These are phyloP conservation scores for Torulaspora globosa DNA, from an alignment of 1,139 yeast genomes.

Conservation along the genomic window DNA sequence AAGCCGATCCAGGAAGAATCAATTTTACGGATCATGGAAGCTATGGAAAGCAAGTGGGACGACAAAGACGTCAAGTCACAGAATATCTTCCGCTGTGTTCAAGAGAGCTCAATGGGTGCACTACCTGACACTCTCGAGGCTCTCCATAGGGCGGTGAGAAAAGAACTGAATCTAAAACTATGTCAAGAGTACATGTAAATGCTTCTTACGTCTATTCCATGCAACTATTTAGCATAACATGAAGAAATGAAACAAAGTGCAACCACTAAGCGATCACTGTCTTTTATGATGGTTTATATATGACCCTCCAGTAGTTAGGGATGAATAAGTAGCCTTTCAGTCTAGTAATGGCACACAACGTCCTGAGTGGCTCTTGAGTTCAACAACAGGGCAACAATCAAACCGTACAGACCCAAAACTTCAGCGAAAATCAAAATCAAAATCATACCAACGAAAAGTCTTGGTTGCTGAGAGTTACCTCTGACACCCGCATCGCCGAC, in stretches of 20 bases:
- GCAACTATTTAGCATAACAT: constrained; percentile 1
- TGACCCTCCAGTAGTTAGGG: constrained; percentile 4
- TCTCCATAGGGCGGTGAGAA: constrained; percentile 25
- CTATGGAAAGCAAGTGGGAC: constrained; percentile 28
- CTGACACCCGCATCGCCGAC: constrained; percentile 99
- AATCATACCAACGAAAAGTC: constrained; percentile 96
- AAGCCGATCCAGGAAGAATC: constrained; percentile 21
- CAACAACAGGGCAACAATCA: constrained; percentile 93
- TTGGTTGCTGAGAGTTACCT: constrained; percentile 93
- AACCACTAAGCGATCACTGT: constrained; percentile 1
- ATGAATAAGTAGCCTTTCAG: constrained; percentile 1
- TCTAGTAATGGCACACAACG: constrained; percentile 58
- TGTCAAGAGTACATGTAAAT: constrained; percentile 33
- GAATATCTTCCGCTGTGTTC: constrained; percentile 19
- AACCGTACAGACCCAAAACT: constrained; percentile 95
- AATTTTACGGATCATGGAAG: constrained; percentile 25
- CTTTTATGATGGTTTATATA: constrained; percentile 9
- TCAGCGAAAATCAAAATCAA: constrained; percentile 97
- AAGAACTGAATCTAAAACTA: constrained; percentile 27
- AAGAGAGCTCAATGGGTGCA: constrained; percentile 11
- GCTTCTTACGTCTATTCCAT: constrained; percentile 1
- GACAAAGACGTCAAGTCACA: constrained; percentile 18
- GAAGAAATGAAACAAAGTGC: constrained; percentile 1
- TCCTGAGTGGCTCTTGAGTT: constrained; percentile 97
- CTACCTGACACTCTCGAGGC: constrained; percentile 22